Base-by-base conservation (phyloP, 768 basidiomycete genomes). In the Termitomyces sp. region DNA sequence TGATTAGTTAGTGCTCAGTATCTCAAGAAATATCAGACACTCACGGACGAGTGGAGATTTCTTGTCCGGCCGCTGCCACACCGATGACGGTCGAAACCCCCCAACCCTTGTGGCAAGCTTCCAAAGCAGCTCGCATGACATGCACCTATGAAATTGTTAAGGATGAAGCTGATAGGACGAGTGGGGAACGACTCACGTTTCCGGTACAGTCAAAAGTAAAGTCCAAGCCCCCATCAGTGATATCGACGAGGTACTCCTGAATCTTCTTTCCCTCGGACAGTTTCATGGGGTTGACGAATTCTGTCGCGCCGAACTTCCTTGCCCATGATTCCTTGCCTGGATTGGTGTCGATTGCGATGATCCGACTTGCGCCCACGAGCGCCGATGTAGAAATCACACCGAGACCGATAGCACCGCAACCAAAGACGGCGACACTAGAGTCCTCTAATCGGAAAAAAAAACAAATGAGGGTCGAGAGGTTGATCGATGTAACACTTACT, bases 71-170 rank as follows among this genome's bases (percentile, higher is more conserved):
- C 29, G 95, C 94, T 4, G 97, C 97, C 46, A 99, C 97, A 62
- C 96, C 96, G 62, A 99, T 98, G 66, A 99, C 72, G 59, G 93
- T 98, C 60, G 88, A 93, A 47, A 98, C 89, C 67, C 97, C 97
- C 97, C 97, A 99, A 14, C 97, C 97, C 73, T 98, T 98, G 76
- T 99, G 97, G 74, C 95, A 98, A n/a, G 95, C 92, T 77, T 99
- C 97, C 51, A 99, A 85, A 31, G 97, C 97, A 53, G 88, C 80
- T 63, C 96, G 86, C 96, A 97, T 98, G 64, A 96, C 94, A 34
- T 94, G 79, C 10, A 94, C 91, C 89, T 91, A 60, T 6, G 43
- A 11, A 17, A 31, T 9, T 4, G 5, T 29, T 57, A 9, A 60
- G 20, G 29, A 25, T 38, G 50, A 11, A 17, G 31, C 15, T 38